A percentile compares a stretch with the other conserved stretches of the same genome.
These are phyloP conservation scores for Lodderomyces beijingensis DNA, from an alignment of 1,139 yeast genomes.

Conservation along the genomic window DNA sequence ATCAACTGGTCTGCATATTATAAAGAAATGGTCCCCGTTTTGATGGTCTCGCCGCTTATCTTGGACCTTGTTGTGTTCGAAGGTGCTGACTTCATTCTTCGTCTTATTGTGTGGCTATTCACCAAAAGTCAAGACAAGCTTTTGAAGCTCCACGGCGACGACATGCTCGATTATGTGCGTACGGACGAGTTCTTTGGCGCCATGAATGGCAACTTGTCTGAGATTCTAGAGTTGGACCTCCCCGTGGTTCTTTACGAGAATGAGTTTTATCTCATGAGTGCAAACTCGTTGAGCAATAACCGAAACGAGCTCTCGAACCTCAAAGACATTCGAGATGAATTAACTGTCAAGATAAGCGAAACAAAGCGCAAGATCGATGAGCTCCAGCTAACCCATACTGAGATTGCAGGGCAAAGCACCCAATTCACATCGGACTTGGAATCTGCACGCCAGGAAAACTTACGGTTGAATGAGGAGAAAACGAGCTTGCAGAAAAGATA, in stretches of 20 bases:
- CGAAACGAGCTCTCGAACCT: slow-evolving; percentile 37
- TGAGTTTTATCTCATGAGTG: slow-evolving; percentile 39
- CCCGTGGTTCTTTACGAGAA: slow-evolving; percentile 40
- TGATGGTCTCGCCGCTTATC: slow-evolving; percentile 19
- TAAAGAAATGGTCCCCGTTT: slow-evolving; percentile 21
- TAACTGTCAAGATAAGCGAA: slow-evolving; percentile 24
- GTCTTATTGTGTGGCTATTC: slow-evolving; percentile 26
- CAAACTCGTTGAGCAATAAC: slow-evolving; percentile 38
- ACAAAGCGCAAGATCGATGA: slow-evolving; percentile 28
- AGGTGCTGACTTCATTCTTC: slow-evolving; percentile 35
- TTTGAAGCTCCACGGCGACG: slow-evolving; percentile 24
- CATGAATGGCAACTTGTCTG: slow-evolving; percentile 11
- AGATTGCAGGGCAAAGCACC: slow-evolving; percentile 35
- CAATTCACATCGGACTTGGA: slow-evolving; percentile 24
- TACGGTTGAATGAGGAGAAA: slow-evolving; percentile 16
- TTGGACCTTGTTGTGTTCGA: slow-evolving; percentile 37
- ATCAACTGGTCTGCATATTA: slow-evolving; percentile 25
- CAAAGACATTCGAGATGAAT: slow-evolving; percentile 35
- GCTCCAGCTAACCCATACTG: slow-evolving; percentile 34
- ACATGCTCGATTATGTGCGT: slow-evolving; percentile 22
- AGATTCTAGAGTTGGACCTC: slow-evolving; percentile 23
- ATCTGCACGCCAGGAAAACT: slow-evolving; percentile 23
- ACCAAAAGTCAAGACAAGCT: slow-evolving; percentile 17
- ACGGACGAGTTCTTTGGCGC: slow-evolving; percentile 21
- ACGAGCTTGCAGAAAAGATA: slow-evolving; percentile 26